Conservation (phyloP, 108 stramenopile genomes). For the Cyclotella kingstonii region DNA sequence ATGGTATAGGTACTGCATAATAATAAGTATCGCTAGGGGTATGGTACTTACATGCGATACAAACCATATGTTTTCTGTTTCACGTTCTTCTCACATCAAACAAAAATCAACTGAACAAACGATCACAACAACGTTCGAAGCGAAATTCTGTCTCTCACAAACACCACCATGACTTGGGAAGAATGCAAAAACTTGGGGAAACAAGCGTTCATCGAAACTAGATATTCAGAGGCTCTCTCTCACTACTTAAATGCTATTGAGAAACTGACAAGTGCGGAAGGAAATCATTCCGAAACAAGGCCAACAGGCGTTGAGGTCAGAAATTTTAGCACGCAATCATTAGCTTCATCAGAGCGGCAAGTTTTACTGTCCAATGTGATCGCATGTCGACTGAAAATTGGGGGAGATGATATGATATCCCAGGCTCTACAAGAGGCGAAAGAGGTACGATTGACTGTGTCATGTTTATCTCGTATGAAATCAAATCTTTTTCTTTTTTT, state of each 20-base stretch:
- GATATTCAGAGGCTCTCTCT: background rate
- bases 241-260: slow-evolving; percentile 6
- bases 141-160: background rate
- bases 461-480: too few relatives aligned
- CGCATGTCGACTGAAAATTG: slow-evolving; percentile 75
- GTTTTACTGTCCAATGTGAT: slow-evolving; percentile 24
- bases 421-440: slow-evolving; percentile 68
- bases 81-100: background rate
- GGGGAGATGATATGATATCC: slow-evolving; percentile 50
- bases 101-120: background rate
- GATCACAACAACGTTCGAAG: background rate
- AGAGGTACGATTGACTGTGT: slow-evolving; percentile 47
- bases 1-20: too few relatives aligned
- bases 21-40: too few relatives aligned
- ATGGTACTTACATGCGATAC: too few relatives aligned
- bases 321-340: too few relatives aligned
- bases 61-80: too few relatives aligned
- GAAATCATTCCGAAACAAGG: too few relatives aligned
- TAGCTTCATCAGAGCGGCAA: slow-evolving; percentile 20
- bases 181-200: slow-evolving; percentile 17
- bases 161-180: slow-evolving; percentile 3
- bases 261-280: slow-evolving; percentile 1
- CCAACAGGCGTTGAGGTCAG: too few relatives aligned
- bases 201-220: slow-evolving; percentile 1
- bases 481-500: too few relatives aligned